Evolutionary conservation across 2,329 filamentous ascomycete genomes (phyloP).

Genomic region (Alternaria postmessia): DNA sequence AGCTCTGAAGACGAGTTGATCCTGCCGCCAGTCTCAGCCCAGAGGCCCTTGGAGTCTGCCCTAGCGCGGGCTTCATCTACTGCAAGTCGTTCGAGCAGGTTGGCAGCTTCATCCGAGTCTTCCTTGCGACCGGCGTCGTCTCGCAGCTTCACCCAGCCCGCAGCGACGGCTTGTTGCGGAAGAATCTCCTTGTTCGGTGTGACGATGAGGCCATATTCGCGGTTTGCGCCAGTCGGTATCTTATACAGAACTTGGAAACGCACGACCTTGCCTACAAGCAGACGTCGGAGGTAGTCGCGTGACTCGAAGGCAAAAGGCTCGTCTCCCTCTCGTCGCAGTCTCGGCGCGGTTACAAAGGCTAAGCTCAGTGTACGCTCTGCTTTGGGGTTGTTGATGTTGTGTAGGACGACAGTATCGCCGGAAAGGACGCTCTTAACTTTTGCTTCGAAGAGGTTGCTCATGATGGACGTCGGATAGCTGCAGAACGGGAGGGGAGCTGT

Average conservation of each 20-base stretch:
- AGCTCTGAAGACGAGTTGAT: conserved; percentile 86
- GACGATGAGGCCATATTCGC: conserved; percentile 85
- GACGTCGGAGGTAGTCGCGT: conserved; percentile 86
- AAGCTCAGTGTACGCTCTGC: conserved; percentile 88
- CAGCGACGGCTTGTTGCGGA: conserved; percentile 83
- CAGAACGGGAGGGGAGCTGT: conserved; percentile 23
- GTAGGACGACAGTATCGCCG: conserved; percentile 88
- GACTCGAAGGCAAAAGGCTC: conserved; percentile 94
- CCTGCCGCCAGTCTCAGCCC: conserved; percentile 69
- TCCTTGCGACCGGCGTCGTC: conserved; percentile 95
- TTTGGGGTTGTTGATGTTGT: conserved; percentile 79
- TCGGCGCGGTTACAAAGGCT: conserved; percentile 89
- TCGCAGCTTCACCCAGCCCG: conserved; percentile 91
- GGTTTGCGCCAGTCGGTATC: conserved; percentile 76
- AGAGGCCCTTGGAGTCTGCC: conserved; percentile 80
- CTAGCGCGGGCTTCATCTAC: conserved; percentile 80
- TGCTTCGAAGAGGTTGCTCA: conserved; percentile 51
- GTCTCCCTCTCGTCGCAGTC: conserved; percentile 86
- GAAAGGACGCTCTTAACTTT: conserved; percentile 91
- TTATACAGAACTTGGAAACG: conserved; percentile 88
- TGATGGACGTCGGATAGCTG: conserved; percentile 26
- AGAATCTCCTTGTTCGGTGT: conserved; percentile 74
- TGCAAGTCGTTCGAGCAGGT: conserved; percentile 79
- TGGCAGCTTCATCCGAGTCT: conserved; percentile 75
- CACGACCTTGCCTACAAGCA: conserved; percentile 85